Evolutionary conservation across 148 eudicot species (phyloP).

Genomic region (Oxyria digyna): DNA sequence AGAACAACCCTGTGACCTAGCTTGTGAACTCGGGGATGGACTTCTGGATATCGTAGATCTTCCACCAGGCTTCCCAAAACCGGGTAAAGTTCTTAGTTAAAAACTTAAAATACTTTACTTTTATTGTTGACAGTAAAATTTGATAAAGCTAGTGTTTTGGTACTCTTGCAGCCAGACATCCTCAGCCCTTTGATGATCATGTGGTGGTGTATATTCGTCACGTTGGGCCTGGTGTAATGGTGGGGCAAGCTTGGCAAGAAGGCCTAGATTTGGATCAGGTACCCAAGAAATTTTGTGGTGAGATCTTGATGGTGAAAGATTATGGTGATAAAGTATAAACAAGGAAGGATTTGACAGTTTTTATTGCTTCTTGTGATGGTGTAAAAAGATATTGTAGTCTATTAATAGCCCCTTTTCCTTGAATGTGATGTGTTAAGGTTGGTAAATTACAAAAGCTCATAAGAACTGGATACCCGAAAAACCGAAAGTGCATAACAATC

Average conservation of each 20-base stretch:
- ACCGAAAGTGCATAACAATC: no score
- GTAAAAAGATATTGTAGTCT: not conserved
- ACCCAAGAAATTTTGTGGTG: constrained; percentile 60
- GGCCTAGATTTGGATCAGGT: constrained; percentile 57
- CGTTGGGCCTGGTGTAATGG: constrained; percentile 74
- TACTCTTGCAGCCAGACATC: constrained; percentile 52
- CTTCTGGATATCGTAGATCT: constrained; percentile 37
- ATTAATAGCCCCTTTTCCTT: not conserved
- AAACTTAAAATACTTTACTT: not conserved
- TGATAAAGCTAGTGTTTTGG: not conserved
- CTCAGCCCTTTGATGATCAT: constrained; percentile 69
- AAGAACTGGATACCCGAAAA: no score
- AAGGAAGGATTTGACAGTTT: not conserved
- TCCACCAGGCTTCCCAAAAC: constrained; percentile 63
- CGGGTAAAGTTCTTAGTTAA: constrained; percentile 28
- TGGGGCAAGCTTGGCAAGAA: constrained; percentile 86
- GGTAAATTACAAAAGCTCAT: not conserved
- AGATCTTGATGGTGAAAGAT: constrained; percentile 64
- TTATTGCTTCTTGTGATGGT: not conserved
- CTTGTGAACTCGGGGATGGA: constrained; percentile 79
- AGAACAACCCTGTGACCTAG: constrained; percentile 80
- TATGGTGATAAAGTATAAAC: constrained; percentile 14
- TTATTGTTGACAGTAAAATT: not conserved
- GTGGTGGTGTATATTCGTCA: constrained; percentile 65
- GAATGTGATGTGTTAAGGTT: not conserved